Conservation (phyloP, 148 eudicot species). For the Arctostaphylos glauca region DNA sequence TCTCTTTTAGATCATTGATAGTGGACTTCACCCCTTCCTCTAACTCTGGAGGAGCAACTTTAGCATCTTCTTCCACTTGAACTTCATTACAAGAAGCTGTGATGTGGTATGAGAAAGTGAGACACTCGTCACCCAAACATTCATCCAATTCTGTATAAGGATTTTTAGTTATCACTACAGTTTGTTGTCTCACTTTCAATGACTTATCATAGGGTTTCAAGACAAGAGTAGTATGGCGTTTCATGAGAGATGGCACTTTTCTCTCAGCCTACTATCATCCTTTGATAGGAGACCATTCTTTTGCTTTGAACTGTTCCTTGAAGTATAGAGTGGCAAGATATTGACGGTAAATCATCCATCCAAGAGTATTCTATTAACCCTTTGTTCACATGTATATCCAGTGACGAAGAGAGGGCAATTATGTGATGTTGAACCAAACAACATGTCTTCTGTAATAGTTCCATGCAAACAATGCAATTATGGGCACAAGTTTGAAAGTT, state of each 20-base stretch:
- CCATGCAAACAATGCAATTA: too few species aligned
- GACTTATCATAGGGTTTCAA: background rate
- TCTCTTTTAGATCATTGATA: too few species aligned
- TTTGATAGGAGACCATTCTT: background rate
- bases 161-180: background rate
- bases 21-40: too few species aligned
- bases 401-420: too few species aligned
- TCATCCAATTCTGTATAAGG: background rate
- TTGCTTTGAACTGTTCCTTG: background rate
- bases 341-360: background rate
- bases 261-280: too few species aligned
- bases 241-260: background rate
- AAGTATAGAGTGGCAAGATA: background rate
- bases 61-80: background rate
- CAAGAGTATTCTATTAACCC: too few species aligned
- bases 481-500: too few species aligned
- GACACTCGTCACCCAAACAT: background rate
- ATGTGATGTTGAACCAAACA: too few species aligned
- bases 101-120: background rate
- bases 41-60: background rate
- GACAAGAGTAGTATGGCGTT: background rate
- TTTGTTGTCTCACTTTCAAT: background rate
- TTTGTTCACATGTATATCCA: too few species aligned
- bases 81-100: background rate
- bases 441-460: too few species aligned